These are phyloP conservation scores for Pythium oligandrum DNA, from an alignment of 352 stramenopile species.

Conservation along the genomic window DNA sequence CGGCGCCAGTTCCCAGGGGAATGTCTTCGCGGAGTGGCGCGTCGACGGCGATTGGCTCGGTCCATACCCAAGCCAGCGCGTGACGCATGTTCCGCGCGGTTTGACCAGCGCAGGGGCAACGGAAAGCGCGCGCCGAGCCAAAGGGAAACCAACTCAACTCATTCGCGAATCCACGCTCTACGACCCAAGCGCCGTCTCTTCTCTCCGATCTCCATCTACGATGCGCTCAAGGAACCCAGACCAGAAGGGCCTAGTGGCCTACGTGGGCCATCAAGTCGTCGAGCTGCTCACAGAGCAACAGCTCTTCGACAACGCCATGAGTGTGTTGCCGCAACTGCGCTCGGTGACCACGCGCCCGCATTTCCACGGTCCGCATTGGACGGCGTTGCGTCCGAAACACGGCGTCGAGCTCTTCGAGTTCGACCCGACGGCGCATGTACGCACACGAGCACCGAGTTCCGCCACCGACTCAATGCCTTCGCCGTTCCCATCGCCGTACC, in stretches of 20 bases:
- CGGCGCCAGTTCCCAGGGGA: too few species aligned
- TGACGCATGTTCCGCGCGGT: too few species aligned
- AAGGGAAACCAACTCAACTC: too few species aligned
- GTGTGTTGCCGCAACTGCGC: constrained; percentile 25
- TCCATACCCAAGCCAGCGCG: too few species aligned
- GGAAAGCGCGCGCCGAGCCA: too few species aligned
- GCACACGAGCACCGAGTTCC: neutral
- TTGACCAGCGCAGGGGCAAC: too few species aligned
- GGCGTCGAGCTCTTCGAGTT: constrained; percentile 48
- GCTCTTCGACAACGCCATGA: constrained; percentile 21
- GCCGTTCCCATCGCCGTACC: constrained; percentile 2
- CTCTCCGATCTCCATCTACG: neutral
- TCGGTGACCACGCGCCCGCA: constrained; percentile 14
- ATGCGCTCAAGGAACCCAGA: too few species aligned
- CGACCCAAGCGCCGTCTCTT: neutral
- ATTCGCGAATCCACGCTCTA: too few species aligned
- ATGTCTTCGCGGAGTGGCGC: too few species aligned
- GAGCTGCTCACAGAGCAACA: constrained; percentile 25
- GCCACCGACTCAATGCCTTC: neutral
- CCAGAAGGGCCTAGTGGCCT: constrained; percentile 9
- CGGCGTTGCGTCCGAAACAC: constrained; percentile 18
- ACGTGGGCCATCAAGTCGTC: constrained; percentile 18
- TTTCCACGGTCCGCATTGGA: constrained; percentile 26
- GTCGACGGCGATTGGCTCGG: too few species aligned
- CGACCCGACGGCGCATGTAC: constrained; percentile 18